Percentiles rank a stretch among this genome's conserved stretches.
Conservation (phyloP, 1,284 basidiomycete genomes). For the Papiliotrema terrestris region DNA sequence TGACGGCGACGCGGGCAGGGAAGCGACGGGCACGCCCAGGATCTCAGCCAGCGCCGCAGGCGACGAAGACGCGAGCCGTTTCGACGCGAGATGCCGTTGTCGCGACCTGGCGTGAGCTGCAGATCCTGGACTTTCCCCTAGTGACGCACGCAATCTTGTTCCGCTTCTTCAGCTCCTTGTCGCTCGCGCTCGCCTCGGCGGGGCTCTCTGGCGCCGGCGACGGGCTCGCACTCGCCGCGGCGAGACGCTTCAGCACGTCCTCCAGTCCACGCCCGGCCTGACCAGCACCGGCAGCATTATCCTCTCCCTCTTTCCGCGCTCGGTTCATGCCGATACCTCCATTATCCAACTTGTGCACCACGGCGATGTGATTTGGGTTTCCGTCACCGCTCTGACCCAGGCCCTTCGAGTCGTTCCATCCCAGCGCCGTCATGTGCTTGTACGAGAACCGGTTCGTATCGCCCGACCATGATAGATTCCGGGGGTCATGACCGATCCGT, state of each 20-base stretch:
- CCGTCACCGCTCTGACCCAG: slow-evolving; percentile 37
- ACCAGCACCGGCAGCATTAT: slow-evolving; percentile 40
- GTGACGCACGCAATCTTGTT: slow-evolving; percentile 46
- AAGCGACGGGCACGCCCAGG: slow-evolving; percentile 43
- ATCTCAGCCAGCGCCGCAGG: slow-evolving; percentile 49
- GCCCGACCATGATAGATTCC: slow-evolving; percentile 49
- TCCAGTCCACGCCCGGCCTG: slow-evolving; percentile 46
- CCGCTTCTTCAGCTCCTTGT: slow-evolving; percentile 19
- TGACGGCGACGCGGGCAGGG: slow-evolving; percentile 26
- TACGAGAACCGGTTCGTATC: slow-evolving; percentile 49
- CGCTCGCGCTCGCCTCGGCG: slow-evolving; percentile 7
- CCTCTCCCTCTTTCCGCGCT: slow-evolving; percentile 45
- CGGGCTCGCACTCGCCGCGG: slow-evolving; percentile 21
- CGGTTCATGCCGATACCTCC: slow-evolving; percentile 48
- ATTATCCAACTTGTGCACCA: slow-evolving; percentile 47
- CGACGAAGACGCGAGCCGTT: slow-evolving; percentile 42
- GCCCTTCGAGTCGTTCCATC: slow-evolving; percentile 45
- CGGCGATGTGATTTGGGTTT: slow-evolving; percentile 48
- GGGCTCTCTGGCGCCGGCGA: slow-evolving; percentile 21
- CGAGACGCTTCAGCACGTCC: slow-evolving; percentile 44
- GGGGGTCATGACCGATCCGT: slow-evolving; percentile 48
- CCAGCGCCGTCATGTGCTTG: slow-evolving; percentile 48
- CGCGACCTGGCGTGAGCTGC: slow-evolving; percentile 33
- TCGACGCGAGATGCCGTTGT: slow-evolving; percentile 42
- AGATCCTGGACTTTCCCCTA: not conserved